phyloP scores from a whole-genome alignment of 2,329 filamentous ascomycete genomes.

The Eutypella sp. region DNA sequence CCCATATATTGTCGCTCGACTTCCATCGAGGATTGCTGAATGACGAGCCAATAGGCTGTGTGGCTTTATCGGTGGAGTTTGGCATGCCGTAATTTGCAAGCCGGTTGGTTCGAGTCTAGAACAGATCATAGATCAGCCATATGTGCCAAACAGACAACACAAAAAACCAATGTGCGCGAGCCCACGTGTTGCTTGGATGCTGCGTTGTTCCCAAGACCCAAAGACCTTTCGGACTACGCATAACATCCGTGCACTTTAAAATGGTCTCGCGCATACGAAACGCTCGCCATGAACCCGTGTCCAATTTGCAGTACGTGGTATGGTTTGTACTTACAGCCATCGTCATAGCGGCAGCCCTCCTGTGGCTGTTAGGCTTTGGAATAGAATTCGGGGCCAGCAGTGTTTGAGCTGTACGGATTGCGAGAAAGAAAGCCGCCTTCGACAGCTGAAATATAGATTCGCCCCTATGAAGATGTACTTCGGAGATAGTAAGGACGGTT shows the following conservation, averaged over 20 bases:
- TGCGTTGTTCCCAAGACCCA: not conserved
- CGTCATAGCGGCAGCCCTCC: too few species aligned
- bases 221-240: too few species aligned
- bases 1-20: constrained; percentile 47
- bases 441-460: too few species aligned
- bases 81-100: constrained; percentile 33
- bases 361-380: too few species aligned
- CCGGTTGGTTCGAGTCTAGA: constrained; percentile 22
- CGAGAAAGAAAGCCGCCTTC: too few species aligned
- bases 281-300: not conserved
- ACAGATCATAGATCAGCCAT: not conserved
- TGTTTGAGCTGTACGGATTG: too few species aligned
- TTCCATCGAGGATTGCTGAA: constrained; percentile 33
- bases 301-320: not conserved
- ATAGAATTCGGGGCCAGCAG: not conserved
- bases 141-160: not conserved
- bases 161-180: not conserved
- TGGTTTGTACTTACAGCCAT: not conserved
- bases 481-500: too few species aligned
- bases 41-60: constrained; percentile 36
- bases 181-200: too few species aligned
- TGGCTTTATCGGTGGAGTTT: constrained; percentile 26
- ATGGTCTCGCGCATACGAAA: not conserved
- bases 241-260: too few species aligned
- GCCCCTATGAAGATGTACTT: too few species aligned